Conservation (phyloP, 2,329 filamentous ascomycete genomes). For the Paramyrothecium sp. region DNA sequence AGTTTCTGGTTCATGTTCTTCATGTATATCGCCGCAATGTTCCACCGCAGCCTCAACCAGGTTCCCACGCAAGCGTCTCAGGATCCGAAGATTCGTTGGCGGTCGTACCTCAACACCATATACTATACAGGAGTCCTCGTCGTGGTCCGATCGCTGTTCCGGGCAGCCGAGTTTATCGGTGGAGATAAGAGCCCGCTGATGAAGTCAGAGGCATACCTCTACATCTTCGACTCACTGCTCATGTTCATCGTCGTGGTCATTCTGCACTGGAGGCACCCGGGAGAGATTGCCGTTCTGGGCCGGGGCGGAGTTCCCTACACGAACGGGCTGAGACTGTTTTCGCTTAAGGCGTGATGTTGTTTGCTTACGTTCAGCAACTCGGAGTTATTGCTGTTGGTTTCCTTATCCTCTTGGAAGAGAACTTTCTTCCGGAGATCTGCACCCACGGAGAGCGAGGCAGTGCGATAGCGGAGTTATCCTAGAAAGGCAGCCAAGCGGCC, state of each 20-base stretch:
- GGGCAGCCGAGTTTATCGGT: slow-evolving; percentile 4
- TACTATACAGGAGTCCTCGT: background rate
- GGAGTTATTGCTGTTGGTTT: no score
- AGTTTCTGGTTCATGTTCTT: background rate
- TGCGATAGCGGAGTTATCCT: no score
- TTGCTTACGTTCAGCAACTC: no score
- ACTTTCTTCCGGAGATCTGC: no score
- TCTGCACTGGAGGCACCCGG: background rate
- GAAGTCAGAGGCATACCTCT: slow-evolving; percentile 5
- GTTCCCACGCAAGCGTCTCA: background rate
- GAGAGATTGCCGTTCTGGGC: background rate
- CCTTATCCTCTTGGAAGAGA: no score
- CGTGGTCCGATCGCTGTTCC: slow-evolving; percentile 6
- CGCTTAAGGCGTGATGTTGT: no score
- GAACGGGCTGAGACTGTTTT: background rate
- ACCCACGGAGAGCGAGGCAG: no score
- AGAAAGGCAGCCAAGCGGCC: no score
- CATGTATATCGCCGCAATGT: background rate
- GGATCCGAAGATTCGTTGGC: background rate
- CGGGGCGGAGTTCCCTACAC: background rate
- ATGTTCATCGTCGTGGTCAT: slow-evolving; percentile 3
- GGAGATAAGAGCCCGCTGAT: slow-evolving; percentile 2
- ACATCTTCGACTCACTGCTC: slow-evolving; percentile 6
- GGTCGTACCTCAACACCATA: background rate
- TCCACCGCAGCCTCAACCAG: background rate